Percentiles rank a stretch among this genome's conserved stretches.
phyloP scores from a whole-genome alignment of 306 rosid genomes.

The Styphnolobium japonicum region DNA sequence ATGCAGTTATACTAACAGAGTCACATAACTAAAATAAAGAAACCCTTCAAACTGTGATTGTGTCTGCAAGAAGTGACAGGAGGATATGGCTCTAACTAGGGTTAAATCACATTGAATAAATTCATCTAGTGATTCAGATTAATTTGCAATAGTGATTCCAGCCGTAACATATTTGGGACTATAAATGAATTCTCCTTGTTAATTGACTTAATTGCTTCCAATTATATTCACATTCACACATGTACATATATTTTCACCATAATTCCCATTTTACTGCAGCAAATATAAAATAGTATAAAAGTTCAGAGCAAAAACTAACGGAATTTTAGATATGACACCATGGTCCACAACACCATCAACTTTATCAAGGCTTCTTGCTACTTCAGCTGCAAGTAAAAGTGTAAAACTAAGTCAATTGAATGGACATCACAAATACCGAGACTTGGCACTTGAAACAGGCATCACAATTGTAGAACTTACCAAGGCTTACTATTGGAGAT shows the following conservation, averaged over 20 bases:
- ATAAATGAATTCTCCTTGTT: not conserved
- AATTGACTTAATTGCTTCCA: not conserved
- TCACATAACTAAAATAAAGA: not conserved
- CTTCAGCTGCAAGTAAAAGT: conserved; percentile 55
- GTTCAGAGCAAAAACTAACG: conserved; percentile 56
- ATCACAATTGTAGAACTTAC: conserved; percentile 33
- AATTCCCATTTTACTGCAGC: not conserved
- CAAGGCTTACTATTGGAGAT: conserved; percentile 77
- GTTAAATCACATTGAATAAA: not conserved
- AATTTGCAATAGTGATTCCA: not conserved
- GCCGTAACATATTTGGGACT: not conserved
- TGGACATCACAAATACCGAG: not conserved
- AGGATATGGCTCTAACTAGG: not conserved
- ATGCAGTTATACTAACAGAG: not conserved
- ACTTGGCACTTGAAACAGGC: conserved; percentile 11
- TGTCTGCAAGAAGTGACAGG: not conserved
- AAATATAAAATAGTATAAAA: conserved; percentile 14
- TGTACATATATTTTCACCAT: not conserved
- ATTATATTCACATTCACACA: not conserved
- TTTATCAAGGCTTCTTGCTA: conserved; percentile 58
- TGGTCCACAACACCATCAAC: conserved; percentile 71
- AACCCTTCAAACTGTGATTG: not conserved
- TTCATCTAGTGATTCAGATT: not conserved
- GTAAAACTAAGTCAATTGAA: conserved; percentile 15
- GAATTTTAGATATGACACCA: conserved; percentile 71